phyloP scores from a whole-genome alignment of 2,329 filamentous ascomycete genomes.

The Sporothrix mexicana region DNA sequence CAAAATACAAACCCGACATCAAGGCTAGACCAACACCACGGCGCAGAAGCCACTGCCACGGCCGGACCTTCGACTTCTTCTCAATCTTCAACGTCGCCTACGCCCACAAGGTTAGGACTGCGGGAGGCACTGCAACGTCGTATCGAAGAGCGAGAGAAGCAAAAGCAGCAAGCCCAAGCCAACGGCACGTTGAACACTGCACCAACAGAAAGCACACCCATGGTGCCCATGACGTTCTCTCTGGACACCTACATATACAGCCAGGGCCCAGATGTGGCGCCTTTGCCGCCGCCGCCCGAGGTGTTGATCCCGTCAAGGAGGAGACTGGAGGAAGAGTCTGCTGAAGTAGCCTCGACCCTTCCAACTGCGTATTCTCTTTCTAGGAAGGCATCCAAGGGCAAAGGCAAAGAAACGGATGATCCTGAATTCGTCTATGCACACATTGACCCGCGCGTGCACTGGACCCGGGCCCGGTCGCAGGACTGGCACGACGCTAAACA shows the following conservation, averaged over 20 bases:
- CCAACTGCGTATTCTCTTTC: background rate
- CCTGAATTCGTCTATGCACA: conserved; percentile 46
- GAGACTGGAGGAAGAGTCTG: conserved; percentile 17
- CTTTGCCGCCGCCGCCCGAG: conserved; percentile 37
- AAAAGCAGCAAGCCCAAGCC: background rate
- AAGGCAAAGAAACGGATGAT: background rate
- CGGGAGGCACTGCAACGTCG: conserved; percentile 3
- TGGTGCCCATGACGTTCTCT: background rate
- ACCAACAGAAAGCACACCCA: background rate
- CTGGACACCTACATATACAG: conserved; percentile 43
- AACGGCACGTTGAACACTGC: no score
- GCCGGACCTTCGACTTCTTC: background rate
- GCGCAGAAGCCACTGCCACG: background rate
- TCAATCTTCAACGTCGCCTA: background rate
- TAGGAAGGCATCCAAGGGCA: background rate
- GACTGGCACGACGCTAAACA: conserved; percentile 57
- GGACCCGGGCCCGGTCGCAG: conserved; percentile 50
- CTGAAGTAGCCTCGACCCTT: background rate
- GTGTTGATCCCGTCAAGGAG: conserved; percentile 35
- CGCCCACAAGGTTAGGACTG: background rate
- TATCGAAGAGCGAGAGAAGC: background rate
- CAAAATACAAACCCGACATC: background rate
- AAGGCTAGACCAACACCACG: background rate
- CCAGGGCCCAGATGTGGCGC: conserved; percentile 38
- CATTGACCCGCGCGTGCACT: conserved; percentile 59